These are phyloP conservation scores for Globisporangium echinulatum DNA, from an alignment of 352 stramenopile genomes.

Conservation along the genomic window DNA sequence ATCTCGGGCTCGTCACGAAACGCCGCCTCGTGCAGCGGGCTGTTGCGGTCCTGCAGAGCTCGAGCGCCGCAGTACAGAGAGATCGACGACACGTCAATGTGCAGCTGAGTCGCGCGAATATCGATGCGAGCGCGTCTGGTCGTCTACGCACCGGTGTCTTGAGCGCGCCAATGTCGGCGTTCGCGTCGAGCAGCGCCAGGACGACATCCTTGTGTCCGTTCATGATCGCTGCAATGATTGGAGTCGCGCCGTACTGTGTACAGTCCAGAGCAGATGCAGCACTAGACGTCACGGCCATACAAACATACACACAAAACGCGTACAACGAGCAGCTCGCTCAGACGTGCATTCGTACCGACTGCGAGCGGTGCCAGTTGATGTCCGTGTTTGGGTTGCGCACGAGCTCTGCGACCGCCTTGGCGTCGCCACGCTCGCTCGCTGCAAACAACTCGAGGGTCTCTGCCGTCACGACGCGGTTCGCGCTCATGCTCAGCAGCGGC, in stretches of 20 bases:
- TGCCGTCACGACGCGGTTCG: slow-evolving; percentile 48
- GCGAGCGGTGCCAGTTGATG: slow-evolving; percentile 68
- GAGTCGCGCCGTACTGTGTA: slow-evolving; percentile 51
- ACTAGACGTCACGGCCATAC: neutral
- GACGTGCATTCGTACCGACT: slow-evolving; percentile 27
- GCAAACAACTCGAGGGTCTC: slow-evolving; percentile 55
- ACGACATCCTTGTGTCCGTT: slow-evolving; percentile 54
- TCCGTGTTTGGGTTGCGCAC: slow-evolving; percentile 36
- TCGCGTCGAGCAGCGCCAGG: slow-evolving; percentile 44
- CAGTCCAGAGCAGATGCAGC: neutral
- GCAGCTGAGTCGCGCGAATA: too few relatives aligned
- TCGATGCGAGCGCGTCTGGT: too few relatives aligned
- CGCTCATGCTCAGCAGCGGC: slow-evolving; percentile 35
- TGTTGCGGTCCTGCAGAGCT: slow-evolving; percentile 62
- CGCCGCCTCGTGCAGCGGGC: slow-evolving; percentile 62
- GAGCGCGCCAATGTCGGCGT: slow-evolving; percentile 49
- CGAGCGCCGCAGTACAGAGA: too few relatives aligned
- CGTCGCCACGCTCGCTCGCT: slow-evolving; percentile 48
- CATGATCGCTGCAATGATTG: slow-evolving; percentile 61
- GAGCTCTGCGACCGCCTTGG: slow-evolving; percentile 34
- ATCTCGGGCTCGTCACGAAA: slow-evolving; percentile 48
- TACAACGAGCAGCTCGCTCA: neutral
- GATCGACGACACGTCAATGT: too few relatives aligned
- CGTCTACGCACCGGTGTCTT: slow-evolving; percentile 49
- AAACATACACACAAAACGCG: neutral